These are phyloP conservation scores for Fusarium sp. DNA, from an alignment of 2,329 filamentous ascomycete genomes.

Conservation along the genomic window DNA sequence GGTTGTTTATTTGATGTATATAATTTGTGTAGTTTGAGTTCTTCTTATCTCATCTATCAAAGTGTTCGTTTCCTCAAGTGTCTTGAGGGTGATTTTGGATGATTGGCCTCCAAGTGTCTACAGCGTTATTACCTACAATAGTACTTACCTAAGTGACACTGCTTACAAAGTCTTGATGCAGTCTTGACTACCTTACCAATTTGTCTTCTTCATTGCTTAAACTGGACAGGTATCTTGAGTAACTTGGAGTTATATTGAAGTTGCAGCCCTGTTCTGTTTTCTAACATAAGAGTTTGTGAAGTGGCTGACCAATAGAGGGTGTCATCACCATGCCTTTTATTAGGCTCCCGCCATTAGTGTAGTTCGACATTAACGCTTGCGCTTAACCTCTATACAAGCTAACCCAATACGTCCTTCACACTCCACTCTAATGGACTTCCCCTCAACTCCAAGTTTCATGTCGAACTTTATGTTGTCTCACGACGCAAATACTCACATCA, in stretches of 20 bases:
- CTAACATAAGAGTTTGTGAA: neutral
- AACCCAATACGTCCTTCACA: slow-evolving; percentile 5
- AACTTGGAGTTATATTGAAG: neutral
- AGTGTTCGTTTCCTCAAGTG: slow-evolving; percentile 8
- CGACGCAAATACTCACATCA: neutral
- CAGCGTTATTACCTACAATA: neutral
- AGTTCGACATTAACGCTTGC: slow-evolving; percentile 7
- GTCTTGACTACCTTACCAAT: neutral
- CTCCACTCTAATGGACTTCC: slow-evolving; percentile 21
- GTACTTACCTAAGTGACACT: neutral
- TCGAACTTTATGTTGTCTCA: slow-evolving; percentile 10
- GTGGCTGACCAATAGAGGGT: neutral
- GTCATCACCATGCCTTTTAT: slow-evolving; percentile 2
- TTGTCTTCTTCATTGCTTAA: neutral
- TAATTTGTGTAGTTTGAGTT: neutral
- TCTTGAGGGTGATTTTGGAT: neutral
- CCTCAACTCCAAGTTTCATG: slow-evolving; percentile 37
- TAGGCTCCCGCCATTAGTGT: slow-evolving; percentile 26
- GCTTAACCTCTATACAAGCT: neutral
- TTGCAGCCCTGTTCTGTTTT: neutral
- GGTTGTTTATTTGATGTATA: neutral
- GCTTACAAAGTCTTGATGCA: neutral
- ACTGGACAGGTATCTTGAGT: neutral
- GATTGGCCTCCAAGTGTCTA: neutral
- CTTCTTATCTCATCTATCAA: slow-evolving; percentile 7